phyloP scores from a whole-genome alignment of 306 rosid species.

The Lathyrus oleraceus region DNA sequence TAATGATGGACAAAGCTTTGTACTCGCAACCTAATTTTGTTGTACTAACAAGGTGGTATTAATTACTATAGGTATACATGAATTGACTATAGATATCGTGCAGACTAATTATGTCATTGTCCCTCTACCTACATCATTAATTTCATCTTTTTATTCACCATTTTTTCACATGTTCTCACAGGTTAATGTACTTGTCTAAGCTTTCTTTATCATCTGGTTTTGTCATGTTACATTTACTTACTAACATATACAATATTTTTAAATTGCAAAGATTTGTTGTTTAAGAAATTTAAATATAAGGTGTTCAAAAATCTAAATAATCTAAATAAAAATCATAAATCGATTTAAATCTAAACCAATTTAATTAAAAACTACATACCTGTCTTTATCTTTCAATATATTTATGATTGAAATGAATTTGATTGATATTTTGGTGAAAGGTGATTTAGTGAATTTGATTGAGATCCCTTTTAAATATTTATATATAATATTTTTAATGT shows the following conservation, averaged over 20 bases:
- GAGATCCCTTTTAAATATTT: not conserved
- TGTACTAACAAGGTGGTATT: constrained; percentile 7
- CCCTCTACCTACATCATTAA: not conserved
- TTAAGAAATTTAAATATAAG: not conserved
- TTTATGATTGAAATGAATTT: not conserved
- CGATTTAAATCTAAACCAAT: too few species aligned
- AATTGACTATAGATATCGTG: not conserved
- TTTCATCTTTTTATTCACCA: not conserved
- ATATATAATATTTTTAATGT: too few species aligned
- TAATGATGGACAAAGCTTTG: too few species aligned
- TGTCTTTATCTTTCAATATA: not conserved
- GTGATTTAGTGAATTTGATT: not conserved
- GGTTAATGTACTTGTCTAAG: not conserved
- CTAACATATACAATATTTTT: not conserved
- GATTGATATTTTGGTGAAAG: not conserved
- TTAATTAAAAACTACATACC: not conserved
- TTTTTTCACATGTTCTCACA: not conserved
- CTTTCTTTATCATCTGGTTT: not conserved
- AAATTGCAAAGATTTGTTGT: not conserved
- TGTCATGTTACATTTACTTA: too few species aligned
- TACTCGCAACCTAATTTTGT: too few species aligned
- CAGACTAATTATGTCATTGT: not conserved
- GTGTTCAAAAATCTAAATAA: too few species aligned
- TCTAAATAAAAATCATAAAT: too few species aligned
- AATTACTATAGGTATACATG: not conserved